Percentiles rank a stretch among this genome's conserved stretches.
phyloP scores from a whole-genome alignment of 1,284 basidiomycete species.

The Boletellus sp. region DNA sequence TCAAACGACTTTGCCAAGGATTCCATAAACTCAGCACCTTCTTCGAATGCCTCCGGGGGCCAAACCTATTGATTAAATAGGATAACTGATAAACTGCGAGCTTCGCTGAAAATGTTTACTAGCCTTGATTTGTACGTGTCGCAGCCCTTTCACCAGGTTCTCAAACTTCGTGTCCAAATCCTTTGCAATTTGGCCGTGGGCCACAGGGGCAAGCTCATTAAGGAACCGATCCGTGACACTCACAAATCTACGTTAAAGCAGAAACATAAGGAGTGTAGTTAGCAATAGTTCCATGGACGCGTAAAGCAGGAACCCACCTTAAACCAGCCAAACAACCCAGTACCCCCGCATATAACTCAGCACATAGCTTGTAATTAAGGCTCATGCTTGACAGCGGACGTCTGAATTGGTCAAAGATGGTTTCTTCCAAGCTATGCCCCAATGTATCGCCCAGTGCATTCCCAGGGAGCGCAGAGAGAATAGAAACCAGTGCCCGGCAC shows the following conservation, averaged over 20 bases:
- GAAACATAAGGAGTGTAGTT: not conserved
- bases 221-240: slow-evolving; percentile 87
- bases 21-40: slow-evolving; percentile 89
- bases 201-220: slow-evolving; percentile 71
- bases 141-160: slow-evolving; percentile 76
- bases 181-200: slow-evolving; percentile 68
- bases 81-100: not conserved
- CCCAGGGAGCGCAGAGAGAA: slow-evolving; percentile 69
- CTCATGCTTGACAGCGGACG: slow-evolving; percentile 61
- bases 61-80: slow-evolving; percentile 59
- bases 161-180: slow-evolving; percentile 80
- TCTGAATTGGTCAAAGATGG: slow-evolving; percentile 82
- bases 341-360: slow-evolving; percentile 78
- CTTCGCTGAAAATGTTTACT: slow-evolving; percentile 9
- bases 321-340: slow-evolving; percentile 79
- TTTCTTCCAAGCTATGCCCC: slow-evolving; percentile 78
- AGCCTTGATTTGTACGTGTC: slow-evolving; percentile 79
- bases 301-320: slow-evolving; percentile 42
- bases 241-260: slow-evolving; percentile 55
- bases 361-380: slow-evolving; percentile 75
- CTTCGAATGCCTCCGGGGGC: slow-evolving; percentile 91
- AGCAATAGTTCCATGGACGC: not conserved
- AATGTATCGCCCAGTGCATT: slow-evolving; percentile 75
- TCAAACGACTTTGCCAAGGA: slow-evolving; percentile 80
- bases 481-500: slow-evolving; percentile 78